Base-by-base conservation (phyloP, 2,329 filamentous ascomycete genomes). In the Byssothecium circinans region DNA sequence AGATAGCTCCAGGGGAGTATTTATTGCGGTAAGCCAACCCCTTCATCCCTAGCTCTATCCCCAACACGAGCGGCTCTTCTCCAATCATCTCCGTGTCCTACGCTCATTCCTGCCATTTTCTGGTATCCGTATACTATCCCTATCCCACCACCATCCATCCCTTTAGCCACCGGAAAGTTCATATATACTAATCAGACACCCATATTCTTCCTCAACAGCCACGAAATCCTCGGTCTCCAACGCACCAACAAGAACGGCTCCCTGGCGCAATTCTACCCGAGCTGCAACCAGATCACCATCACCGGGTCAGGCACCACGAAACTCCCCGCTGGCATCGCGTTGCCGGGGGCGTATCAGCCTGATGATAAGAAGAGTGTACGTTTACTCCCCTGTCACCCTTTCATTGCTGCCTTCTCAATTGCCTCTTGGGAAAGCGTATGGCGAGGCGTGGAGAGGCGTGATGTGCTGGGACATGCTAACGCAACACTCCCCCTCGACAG, bases 271-370 rank as follows among this genome's bases (percentile, higher is more conserved):
- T 52, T 52, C 37, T 52, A 52, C 27, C 49, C 49, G 1, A 41
- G 27, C 11, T 52, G 49, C 35, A 23, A 42, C 15, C 49, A 52
- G 42, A 49, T 52, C 22, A 45, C 23, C 14, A 30, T 52, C 15
- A 49, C 45, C 7, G 49, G 49, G 12, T 27, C 41, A 19, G 49
- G 49, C 8, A 50, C 27, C 2, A 50, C 51, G 27, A 34, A 18
- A 12, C 17, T 47, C 4, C 53, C 53, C 3, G 29, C 27, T n/a
- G 50, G 49, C 12, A 43, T 54, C 45, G 49, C 50, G 43, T 43
- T 56, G 2, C 53, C 53, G 10, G 53, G 53, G 5, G 51, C 45
- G 11, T 56, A 56, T 42, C 36, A 52, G 19, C 33, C 47, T 1
- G 41, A 52, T 41, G 53, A 51, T 42, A 51, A 7, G 32, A 50